phyloP scores from a whole-genome alignment of 202 grass and related monocot species.

The Miscanthus sacchariflorus region DNA sequence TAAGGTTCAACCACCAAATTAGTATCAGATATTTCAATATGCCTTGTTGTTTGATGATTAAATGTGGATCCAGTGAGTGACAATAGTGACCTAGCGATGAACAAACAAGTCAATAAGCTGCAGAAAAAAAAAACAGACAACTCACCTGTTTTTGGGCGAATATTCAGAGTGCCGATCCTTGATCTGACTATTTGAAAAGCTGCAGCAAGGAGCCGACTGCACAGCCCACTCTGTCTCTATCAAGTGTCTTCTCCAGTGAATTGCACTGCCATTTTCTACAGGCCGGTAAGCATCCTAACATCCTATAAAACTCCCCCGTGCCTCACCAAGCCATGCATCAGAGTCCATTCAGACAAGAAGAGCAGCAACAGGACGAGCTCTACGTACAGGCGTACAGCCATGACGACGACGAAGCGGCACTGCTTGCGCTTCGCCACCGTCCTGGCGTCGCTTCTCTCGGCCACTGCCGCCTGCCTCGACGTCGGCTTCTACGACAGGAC shows the following conservation, averaged over 20 bases:
- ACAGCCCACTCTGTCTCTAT: not conserved
- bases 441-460: slow-evolving; percentile 8
- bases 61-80: not conserved
- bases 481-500: slow-evolving; percentile 70
- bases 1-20: not conserved
- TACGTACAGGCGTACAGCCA: not conserved
- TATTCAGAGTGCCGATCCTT: not conserved
- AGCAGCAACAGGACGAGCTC: not conserved
- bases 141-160: not conserved
- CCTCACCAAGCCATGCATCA: not conserved
- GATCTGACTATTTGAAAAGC: not conserved
- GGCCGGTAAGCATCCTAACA: not conserved
- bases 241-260: not conserved
- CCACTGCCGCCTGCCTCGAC: slow-evolving; percentile 31
- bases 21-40: not conserved
- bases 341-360: not conserved
- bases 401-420: not conserved
- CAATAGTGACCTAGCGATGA: not conserved
- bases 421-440: not conserved
- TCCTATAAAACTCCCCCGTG: slow-evolving; percentile 8
- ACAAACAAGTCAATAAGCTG: no score
- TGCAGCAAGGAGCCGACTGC: not conserved
- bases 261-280: not conserved
- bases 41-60: not conserved
- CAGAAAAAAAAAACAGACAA: not conserved